phyloP scores from a whole-genome alignment of 129 eudicot species.

The Pulicaria dysenterica region DNA sequence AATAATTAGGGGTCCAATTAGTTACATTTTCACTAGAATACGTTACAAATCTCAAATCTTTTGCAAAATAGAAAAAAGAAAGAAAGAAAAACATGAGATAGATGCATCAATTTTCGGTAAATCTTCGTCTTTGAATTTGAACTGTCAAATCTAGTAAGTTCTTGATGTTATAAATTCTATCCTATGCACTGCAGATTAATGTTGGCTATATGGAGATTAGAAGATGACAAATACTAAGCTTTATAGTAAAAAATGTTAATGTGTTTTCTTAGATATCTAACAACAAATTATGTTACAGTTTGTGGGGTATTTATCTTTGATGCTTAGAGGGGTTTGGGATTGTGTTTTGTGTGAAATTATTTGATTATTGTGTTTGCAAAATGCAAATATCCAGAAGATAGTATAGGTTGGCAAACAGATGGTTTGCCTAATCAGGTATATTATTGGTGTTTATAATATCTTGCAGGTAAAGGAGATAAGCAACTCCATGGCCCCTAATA shows the following conservation, averaged over 20 bases:
- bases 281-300: too few species aligned
- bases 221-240: not conserved
- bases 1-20: not conserved
- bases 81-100: not conserved
- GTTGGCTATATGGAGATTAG: slow-evolving; percentile 1
- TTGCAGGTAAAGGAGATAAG: slow-evolving; percentile 67
- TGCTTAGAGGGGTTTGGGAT: too few species aligned
- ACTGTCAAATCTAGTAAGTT: not conserved
- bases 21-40: not conserved
- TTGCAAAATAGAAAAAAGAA: not conserved
- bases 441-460: not conserved
- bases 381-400: too few species aligned
- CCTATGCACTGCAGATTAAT: not conserved
- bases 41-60: not conserved
- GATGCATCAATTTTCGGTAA: not conserved
- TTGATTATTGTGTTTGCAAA: too few species aligned
- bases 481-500: slow-evolving; percentile 32
- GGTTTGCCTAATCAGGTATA: too few species aligned
- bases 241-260: slow-evolving; percentile 2
- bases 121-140: not conserved
- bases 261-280: too few species aligned
- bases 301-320: too few species aligned
- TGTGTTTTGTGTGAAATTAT: too few species aligned
- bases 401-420: too few species aligned
- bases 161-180: slow-evolving; percentile 12